phyloP scores from a whole-genome alignment of 305 asterid genomes.

The Solanum chacoense region DNA sequence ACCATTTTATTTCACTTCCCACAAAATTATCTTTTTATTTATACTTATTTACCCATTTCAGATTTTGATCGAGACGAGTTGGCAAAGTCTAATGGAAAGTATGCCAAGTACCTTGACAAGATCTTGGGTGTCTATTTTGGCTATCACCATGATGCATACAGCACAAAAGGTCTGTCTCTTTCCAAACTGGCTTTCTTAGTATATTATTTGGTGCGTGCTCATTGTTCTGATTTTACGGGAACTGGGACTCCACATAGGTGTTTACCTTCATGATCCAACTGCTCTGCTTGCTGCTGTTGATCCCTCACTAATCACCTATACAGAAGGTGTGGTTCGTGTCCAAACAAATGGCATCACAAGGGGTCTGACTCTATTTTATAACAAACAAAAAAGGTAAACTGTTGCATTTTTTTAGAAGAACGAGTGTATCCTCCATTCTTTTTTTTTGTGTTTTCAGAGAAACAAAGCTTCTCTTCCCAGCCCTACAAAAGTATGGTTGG shows the following conservation, averaged over 20 bases:
- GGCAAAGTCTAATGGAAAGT: constrained; percentile 53
- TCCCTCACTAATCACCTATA: constrained; percentile 70
- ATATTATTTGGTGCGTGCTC: background rate
- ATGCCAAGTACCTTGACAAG: constrained; percentile 70
- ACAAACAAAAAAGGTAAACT: constrained; percentile 73
- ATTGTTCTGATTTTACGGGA: constrained; percentile 13
- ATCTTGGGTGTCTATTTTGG: constrained; percentile 69
- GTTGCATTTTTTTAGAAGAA: background rate
- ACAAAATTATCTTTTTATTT: background rate
- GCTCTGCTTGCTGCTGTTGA: constrained; percentile 79
- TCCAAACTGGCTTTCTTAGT: background rate
- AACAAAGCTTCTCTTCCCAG: background rate
- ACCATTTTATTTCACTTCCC: background rate
- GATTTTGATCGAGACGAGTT: constrained; percentile 70
- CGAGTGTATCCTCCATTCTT: background rate
- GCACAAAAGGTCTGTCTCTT: constrained; percentile 55
- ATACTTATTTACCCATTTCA: constrained; percentile 8
- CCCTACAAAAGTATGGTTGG: background rate
- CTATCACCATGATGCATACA: constrained; percentile 80
- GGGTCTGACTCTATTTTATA: constrained; percentile 75
- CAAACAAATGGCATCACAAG: constrained; percentile 77
- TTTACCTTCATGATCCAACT: constrained; percentile 93
- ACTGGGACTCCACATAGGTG: constrained; percentile 32
- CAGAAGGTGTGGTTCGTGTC: constrained; percentile 87
- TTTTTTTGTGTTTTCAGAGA: background rate